Evolutionary conservation across 2,329 filamentous ascomycete species (phyloP), one percentile per base, ranked within the genome.

Genomic region (Trichoderma sp.): DNA sequence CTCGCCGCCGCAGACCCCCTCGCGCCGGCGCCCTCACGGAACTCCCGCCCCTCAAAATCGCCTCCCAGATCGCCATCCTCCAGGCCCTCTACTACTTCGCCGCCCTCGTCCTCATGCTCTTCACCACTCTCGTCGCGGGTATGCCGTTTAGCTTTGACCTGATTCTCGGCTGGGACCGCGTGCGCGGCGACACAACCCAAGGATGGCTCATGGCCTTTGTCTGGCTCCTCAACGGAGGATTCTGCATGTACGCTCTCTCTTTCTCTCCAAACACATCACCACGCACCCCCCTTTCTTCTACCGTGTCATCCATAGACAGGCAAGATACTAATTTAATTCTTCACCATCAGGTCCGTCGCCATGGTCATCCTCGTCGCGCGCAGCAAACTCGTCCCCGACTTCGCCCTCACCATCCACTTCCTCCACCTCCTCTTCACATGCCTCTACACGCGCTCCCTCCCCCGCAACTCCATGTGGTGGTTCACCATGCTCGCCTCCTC

Each of bases 371-470:
- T 98, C 71, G 90, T 99, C 75, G 91, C 92, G 23, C 93, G 96
- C 73, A 96, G 92, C 62, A 98, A 98, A 81, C 92, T 98, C 73
- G 93, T 98, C 65, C 94, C 94, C 75, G 96, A 99, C 82, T 99
- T 98, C 80, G 93, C 94, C 36, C 85, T 98, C 28, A 97, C 95
- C 3, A 88, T 98, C 20, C 94, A 97, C 83, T 88, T 93, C 80
- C 84, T 97, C 55, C 93, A 97, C 80, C 88, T 97, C 68, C 74
- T 96, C 77, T 81, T 93, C 77, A 93, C 93, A 32, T 91, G 90
- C 23, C 80, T 97, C 39, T 97, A 97, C 82, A 91, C 93, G 3
- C 90, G 90, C 77, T 87, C 88, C 11, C 79, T 98, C 32, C 96
- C 96, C 1, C 86, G 87, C 11, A 91, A 95, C 80, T 83, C 90